Base-by-base conservation (phyloP, 768 basidiomycete genomes). In the Strobilomyces confusus region DNA sequence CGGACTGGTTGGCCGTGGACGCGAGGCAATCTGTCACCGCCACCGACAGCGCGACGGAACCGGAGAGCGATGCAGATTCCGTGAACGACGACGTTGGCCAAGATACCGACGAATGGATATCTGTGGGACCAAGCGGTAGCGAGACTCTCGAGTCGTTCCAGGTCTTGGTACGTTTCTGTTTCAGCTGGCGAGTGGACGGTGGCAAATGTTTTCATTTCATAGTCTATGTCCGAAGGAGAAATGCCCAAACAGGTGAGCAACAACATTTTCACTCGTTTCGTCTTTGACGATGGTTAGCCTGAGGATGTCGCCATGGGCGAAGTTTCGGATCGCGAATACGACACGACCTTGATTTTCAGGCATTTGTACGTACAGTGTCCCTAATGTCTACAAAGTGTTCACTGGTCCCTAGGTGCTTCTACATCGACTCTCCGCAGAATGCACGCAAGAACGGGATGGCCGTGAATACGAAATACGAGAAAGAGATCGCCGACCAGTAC, bases 401-500 rank as follows among this genome's bases (percentile, higher is more conserved):
- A 46, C 46, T 9, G 6, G 15, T 36, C 38, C n/a, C 17, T 49
- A 94, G 92, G 57, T 84, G 82, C 59, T 95, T 95, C 69, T 98
- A 97, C 70, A 75, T 98, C 34, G 95, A 98, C 67, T 81, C 89
- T 3, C 79, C 85, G 0, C 76, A 76, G 20, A 92, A 92, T 61
- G 92, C 94, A 0, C 69, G 66, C 9, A 72, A 75, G 65, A 78
- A 91, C 57, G 81, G 77, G 11, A 81, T 95, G 77, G 43, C 56
- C 3, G 74, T 86, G 32, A 80, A 80, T 47, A 65, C 79, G 44
- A 80, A 78, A 66, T 61, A 80, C 38, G 80, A 80, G 61, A 70
- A 72, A 25, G 77, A 75, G 0, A 80, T 90, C 33, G 72, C 72
- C 29, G 61, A 75, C 56, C 78, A 76, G 92, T 87, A 52, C 58